Percentiles rank a stretch among this genome's conserved stretches.
phyloP scores from a whole-genome alignment of 768 basidiomycete genomes.

The Russula olivacea region DNA sequence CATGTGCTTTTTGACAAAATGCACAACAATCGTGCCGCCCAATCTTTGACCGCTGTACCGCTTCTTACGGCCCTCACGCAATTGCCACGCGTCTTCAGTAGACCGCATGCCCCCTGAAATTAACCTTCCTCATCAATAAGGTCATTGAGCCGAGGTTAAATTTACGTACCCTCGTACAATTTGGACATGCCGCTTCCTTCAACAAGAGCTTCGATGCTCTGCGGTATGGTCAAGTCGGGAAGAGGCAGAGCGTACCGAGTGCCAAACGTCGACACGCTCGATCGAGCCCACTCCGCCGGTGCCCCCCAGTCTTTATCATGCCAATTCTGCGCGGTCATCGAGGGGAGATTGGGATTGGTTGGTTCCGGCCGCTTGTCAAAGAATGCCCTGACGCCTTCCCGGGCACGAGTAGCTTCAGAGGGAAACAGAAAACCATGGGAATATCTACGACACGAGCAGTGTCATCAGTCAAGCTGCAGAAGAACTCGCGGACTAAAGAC shows the following conservation, averaged over 20 bases:
- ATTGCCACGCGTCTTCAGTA: constrained; percentile 60
- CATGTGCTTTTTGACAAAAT: constrained; percentile 95
- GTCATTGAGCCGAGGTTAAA: constrained; percentile 1
- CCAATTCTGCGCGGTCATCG: constrained; percentile 27
- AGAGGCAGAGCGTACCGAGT: constrained; percentile 66
- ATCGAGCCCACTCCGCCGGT: constrained; percentile 65
- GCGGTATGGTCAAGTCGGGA: constrained; percentile 52
- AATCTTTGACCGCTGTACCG: constrained; percentile 65
- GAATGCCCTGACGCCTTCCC: constrained; percentile 47
- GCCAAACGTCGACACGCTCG: constrained; percentile 84
- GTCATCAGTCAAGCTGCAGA: background rate
- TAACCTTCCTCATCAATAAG: constrained; percentile 1
- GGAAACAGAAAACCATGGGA: constrained; percentile 95
- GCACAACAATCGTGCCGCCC: constrained; percentile 92
- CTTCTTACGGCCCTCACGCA: constrained; percentile 61
- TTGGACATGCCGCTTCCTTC: constrained; percentile 85
- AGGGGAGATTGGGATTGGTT: background rate
- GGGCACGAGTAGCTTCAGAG: constrained; percentile 70
- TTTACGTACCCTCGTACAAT: constrained; percentile 52
- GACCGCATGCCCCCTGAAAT: constrained; percentile 50
- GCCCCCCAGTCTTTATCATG: constrained; percentile 31
- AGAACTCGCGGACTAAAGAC: constrained; percentile 29
- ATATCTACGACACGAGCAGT: constrained; percentile 47
- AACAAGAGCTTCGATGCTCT: constrained; percentile 87
- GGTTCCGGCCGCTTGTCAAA: constrained; percentile 39